Conservation (phyloP, 352 stramenopile genomes). For the Pythium volutum region DNA sequence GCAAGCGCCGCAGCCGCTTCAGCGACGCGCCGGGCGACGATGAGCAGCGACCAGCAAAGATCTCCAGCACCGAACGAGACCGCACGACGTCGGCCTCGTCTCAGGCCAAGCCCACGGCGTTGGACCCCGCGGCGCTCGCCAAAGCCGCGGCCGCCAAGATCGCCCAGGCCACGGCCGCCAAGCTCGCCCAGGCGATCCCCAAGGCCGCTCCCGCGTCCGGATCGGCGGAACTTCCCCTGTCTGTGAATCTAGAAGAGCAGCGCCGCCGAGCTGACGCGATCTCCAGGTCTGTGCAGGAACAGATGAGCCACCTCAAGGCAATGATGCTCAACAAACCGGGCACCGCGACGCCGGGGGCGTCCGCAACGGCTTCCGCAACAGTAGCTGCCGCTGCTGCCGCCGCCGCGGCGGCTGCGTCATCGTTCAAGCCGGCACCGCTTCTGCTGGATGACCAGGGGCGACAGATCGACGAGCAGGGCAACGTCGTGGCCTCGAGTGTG, state of each 20-base stretch:
- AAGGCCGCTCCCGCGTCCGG: constrained; percentile 1
- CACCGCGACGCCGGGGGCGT: background rate
- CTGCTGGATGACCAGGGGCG: constrained; percentile 77
- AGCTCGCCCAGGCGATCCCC: constrained; percentile 67
- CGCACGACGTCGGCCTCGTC: constrained; percentile 13
- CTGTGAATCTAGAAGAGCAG: constrained; percentile 41
- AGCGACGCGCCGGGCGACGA: constrained; percentile 47
- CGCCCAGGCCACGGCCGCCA: constrained; percentile 51
- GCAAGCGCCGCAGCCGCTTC: constrained; percentile 85
- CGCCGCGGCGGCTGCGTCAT: background rate
- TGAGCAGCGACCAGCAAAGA: constrained; percentile 16
- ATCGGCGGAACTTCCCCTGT: background rate
- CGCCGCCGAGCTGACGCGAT: constrained; percentile 67
- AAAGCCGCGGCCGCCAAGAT: constrained; percentile 74
- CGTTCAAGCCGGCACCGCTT: constrained; percentile 74
- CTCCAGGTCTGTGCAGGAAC: constrained; percentile 79
- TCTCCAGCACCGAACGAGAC: constrained; percentile 16
- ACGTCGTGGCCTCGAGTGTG: constrained; percentile 50
- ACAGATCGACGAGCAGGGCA: constrained; percentile 70
- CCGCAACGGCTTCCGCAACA: background rate
- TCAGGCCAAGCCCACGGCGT: constrained; percentile 3
- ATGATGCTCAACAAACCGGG: constrained; percentile 51
- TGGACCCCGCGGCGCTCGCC: constrained; percentile 60
- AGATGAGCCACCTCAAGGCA: constrained; percentile 79
- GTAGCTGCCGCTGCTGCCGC: background rate